These are phyloP conservation scores for Metroxylon sagu DNA, from an alignment of 176 grass and related monocot species.

Conservation along the genomic window DNA sequence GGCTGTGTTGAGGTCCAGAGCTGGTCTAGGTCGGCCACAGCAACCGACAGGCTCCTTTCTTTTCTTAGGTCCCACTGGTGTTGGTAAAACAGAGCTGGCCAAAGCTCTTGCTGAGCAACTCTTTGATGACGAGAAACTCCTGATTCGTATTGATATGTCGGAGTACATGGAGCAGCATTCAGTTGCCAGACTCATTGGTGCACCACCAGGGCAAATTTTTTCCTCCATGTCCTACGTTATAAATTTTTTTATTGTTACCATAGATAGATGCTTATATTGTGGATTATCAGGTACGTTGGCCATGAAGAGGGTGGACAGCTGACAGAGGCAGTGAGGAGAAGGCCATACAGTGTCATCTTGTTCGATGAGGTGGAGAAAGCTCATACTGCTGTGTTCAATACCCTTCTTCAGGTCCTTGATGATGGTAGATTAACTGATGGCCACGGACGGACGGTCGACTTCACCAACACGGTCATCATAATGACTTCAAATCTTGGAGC, in stretches of 20 bases:
- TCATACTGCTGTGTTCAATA: constrained; percentile 86
- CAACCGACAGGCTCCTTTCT: constrained; percentile 93
- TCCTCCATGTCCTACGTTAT: not conserved
- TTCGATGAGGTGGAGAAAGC: constrained; percentile 98
- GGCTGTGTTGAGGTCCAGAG: constrained; percentile 75
- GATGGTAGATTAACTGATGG: constrained; percentile 87
- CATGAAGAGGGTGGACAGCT: constrained; percentile 92
- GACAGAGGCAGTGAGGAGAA: constrained; percentile 67
- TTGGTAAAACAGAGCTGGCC: constrained; percentile 92
- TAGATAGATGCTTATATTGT: not conserved
- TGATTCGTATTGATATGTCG: constrained; percentile 88
- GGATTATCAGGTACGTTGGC: constrained; percentile 53
- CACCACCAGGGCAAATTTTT: constrained; percentile 60
- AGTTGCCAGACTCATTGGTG: constrained; percentile 74
- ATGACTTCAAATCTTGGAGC: constrained; percentile 99
- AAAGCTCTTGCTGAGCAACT: constrained; percentile 90
- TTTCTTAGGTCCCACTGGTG: constrained; percentile 82
- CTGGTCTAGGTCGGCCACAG: constrained; percentile 71
- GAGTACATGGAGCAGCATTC: constrained; percentile 99
- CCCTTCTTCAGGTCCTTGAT: constrained; percentile 89
- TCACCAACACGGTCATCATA: constrained; percentile 90
- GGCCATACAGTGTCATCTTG: constrained; percentile 90
- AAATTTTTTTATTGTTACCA: not conserved
- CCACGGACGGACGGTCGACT: constrained; percentile 87
- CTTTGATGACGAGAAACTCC: constrained; percentile 91